A percentile compares a stretch with the other conserved stretches of the same genome.
Conservation (phyloP, 176 grass and related monocot species). For the Rhipidocladum racemiflorum region DNA sequence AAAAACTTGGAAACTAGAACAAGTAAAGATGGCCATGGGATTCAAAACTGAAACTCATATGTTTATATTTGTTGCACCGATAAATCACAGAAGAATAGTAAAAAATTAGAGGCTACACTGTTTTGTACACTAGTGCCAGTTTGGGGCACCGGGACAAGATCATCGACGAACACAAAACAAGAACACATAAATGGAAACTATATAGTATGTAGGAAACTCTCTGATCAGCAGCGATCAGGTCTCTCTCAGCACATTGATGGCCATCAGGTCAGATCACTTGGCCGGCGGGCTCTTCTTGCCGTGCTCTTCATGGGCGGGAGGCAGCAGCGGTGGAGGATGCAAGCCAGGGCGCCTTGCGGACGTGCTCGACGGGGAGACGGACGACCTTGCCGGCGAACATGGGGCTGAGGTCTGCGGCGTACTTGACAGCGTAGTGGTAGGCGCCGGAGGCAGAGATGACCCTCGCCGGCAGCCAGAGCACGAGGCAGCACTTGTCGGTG, state of each 20-base stretch:
- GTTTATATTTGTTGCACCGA: background rate
- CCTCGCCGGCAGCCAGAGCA: background rate
- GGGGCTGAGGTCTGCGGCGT: constrained; percentile 30
- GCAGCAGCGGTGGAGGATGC: background rate
- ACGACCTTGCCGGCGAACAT: constrained; percentile 37
- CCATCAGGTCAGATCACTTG: background rate
- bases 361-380: background rate
- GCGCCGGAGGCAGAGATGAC: constrained; percentile 25
- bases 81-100: background rate
- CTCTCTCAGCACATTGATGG: no score
- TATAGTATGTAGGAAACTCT: background rate
- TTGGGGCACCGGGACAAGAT: background rate
- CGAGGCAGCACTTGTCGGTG: no score
- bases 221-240: no score
- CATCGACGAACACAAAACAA: background rate
- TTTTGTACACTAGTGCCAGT: background rate
- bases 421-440: background rate
- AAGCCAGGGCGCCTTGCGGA: background rate
- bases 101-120: background rate
- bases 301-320: background rate
- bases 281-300: background rate
- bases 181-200: background rate
- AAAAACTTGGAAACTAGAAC: no score
- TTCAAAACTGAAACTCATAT: background rate
- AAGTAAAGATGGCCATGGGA: background rate